Base-by-base conservation (phyloP, 495 filamentous ascomycete species). In the Tetracladium marchalianum region DNA sequence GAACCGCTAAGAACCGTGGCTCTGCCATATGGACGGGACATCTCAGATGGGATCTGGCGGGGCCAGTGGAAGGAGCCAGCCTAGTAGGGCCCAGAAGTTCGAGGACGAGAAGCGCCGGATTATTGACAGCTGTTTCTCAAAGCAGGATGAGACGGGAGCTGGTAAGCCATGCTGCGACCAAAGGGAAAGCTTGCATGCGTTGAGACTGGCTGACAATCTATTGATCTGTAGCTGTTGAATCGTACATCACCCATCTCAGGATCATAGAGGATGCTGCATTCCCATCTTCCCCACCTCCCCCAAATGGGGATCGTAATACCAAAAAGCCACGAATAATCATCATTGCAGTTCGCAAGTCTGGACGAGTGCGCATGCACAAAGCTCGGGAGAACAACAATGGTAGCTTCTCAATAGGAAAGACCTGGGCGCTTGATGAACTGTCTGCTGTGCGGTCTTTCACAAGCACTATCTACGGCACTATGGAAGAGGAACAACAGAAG, bases 91-190 rank as follows among this genome's bases (percentile, higher is more conserved):
- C 8, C 86, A 95, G 66, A 75, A 76, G 54, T 98, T 95, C 61
- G 90, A 98, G 63, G 88, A 97, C 54, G 92, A 97, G 69, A 95
- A 95, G 75, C 76, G 71, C 62, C 75, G 92, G 52, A 95, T 98
- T 44, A 85, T 90, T 31, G 80, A 87, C 49, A 95, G 85, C 58
- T 95, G 86, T 65, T 98, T 95, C 65, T 72, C 72, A 45, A 96
- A 89, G 70, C 81, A 79, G 57, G 92, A 97, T 57, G 72, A 72
- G 31, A 85, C 90, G 63, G 87, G 87, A 39, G 76, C 81, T 36
- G 71, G 85, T 90, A 79, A 57, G 82, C 68, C 43, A 51, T 39
- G 47, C 22, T 19, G 7, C 22, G 22, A 27, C 22, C 3, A 27
- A 27, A 16, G 39, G 43, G 41, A n/a, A 11, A 35, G 22, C 22